A percentile compares a stretch with the other conserved stretches of the same genome.
Conservation (phyloP, 2,329 filamentous ascomycete genomes). For the Talaromyces sp. region DNA sequence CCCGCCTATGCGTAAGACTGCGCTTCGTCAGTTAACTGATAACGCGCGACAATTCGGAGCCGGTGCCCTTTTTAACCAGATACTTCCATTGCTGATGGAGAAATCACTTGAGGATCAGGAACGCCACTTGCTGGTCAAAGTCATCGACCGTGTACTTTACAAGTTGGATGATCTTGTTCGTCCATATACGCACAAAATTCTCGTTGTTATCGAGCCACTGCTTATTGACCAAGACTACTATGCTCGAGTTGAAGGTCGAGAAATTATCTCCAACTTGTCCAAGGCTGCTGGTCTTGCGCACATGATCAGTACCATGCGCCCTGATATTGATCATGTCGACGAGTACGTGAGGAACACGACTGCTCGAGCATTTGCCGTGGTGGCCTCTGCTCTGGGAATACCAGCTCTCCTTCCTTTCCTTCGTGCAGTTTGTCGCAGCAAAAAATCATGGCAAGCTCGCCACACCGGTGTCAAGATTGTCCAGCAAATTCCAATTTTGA, state of each 20-base stretch:
- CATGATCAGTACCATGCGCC: constrained; percentile 99
- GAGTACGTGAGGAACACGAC: constrained; percentile 99
- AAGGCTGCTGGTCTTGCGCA: constrained; percentile 95
- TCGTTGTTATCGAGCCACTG: constrained; percentile 97
- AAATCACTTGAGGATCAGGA: constrained; percentile 97
- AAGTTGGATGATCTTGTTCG: constrained; percentile 95
- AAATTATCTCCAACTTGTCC: constrained; percentile 96
- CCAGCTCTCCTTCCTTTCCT: constrained; percentile 92
- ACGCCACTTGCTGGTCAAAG: constrained; percentile 95
- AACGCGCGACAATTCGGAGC: constrained; percentile 96
- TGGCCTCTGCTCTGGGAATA: constrained; percentile 92
- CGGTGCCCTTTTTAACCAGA: constrained; percentile 92
- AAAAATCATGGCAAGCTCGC: constrained; percentile 97
- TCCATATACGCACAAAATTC: constrained; percentile 95
- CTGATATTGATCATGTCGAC: constrained; percentile 96
- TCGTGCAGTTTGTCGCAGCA: constrained; percentile 90
- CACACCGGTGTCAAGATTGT: constrained; percentile 99
- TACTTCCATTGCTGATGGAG: constrained; percentile 94
- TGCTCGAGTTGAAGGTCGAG: constrained; percentile 91
- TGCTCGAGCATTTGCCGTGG: constrained; percentile 91
- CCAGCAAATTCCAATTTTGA: constrained; percentile 96
- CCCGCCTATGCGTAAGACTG: constrained; percentile 97
- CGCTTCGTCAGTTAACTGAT: constrained; percentile 91
- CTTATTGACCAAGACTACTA: constrained; percentile 99
- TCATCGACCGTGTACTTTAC: constrained; percentile 96